These are phyloP conservation scores for Henningerozyma blattae DNA, from an alignment of 805 yeast species.

Conservation along the genomic window DNA sequence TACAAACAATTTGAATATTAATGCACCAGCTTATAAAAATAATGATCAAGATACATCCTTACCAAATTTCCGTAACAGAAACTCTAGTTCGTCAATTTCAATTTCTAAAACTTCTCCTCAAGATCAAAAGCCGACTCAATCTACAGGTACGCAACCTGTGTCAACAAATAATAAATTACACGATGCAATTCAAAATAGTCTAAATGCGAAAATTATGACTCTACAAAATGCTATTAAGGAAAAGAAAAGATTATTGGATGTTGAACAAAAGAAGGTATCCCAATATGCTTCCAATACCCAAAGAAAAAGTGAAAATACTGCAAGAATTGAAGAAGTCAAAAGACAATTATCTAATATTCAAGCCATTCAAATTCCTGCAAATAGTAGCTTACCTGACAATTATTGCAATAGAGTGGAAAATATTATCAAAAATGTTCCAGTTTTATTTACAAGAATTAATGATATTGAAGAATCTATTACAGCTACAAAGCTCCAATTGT, in stretches of 20 bases:
- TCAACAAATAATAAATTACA: neutral
- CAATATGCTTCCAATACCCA: no score
- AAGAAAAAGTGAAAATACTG: neutral
- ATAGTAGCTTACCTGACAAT: neutral
- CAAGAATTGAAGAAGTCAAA: neutral
- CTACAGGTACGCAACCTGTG: no score
- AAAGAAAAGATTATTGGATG: slow-evolving; percentile 3
- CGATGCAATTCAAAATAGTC: slow-evolving; percentile 1
- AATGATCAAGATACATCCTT: slow-evolving; percentile 63
- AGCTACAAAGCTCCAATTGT: slow-evolving; percentile 60
- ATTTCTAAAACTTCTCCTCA: no score
- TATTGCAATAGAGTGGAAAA: neutral
- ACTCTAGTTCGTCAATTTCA: no score
- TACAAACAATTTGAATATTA: slow-evolving; percentile 11
- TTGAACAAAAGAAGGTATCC: neutral
- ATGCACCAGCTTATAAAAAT: slow-evolving; percentile 51
- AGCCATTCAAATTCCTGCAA: neutral
- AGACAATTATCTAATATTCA: neutral
- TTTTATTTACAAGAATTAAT: slow-evolving; percentile 27
- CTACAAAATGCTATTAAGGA: slow-evolving; percentile 17
- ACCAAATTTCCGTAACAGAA: slow-evolving; percentile 61
- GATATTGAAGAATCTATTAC: slow-evolving; percentile 52
- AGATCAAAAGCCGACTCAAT: no score
- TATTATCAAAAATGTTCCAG: neutral
- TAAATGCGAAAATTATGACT: slow-evolving; percentile 3